These are phyloP conservation scores for Neospermospora avenae DNA, from an alignment of 2,329 filamentous ascomycete species.

Conservation along the genomic window DNA sequence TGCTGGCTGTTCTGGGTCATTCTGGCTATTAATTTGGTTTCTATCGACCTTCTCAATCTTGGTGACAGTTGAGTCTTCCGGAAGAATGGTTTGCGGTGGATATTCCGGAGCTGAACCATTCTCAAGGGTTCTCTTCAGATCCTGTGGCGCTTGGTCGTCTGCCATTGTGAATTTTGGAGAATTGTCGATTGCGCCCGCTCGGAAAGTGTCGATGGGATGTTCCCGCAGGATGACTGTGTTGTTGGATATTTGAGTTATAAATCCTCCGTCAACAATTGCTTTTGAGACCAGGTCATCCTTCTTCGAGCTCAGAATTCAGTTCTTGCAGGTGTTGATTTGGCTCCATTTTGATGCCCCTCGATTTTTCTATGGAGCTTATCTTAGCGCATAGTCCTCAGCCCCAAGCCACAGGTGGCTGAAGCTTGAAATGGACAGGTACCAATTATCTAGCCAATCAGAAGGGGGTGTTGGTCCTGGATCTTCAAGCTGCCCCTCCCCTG, in stretches of 20 bases:
- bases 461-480: conserved; percentile 5
- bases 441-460: background rate
- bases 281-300: background rate
- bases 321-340: background rate
- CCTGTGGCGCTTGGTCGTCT: conserved; percentile 20
- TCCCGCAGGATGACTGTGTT: too few species aligned
- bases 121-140: conserved; percentile 30
- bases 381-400: conserved; percentile 22
- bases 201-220: too few species aligned
- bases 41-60: conserved; percentile 33
- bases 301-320: background rate
- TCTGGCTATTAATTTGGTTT: conserved; percentile 29
- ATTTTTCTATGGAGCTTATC: conserved; percentile 27
- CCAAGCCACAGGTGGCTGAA: conserved; percentile 2
- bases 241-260: too few species aligned
- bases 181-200: too few species aligned
- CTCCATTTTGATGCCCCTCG: conserved; percentile 14
- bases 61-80: conserved; percentile 32
- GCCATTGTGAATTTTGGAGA: conserved; percentile 19
- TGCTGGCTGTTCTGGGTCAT: conserved; percentile 41
- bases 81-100: conserved; percentile 24
- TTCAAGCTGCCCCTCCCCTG: conserved; percentile 1
- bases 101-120: conserved; percentile 19
- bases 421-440: background rate
- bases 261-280: background rate